A percentile compares a stretch with the other conserved stretches of the same genome.
phyloP scores from a whole-genome alignment of 352 stramenopile genomes.

The Phytophthora multivora region DNA sequence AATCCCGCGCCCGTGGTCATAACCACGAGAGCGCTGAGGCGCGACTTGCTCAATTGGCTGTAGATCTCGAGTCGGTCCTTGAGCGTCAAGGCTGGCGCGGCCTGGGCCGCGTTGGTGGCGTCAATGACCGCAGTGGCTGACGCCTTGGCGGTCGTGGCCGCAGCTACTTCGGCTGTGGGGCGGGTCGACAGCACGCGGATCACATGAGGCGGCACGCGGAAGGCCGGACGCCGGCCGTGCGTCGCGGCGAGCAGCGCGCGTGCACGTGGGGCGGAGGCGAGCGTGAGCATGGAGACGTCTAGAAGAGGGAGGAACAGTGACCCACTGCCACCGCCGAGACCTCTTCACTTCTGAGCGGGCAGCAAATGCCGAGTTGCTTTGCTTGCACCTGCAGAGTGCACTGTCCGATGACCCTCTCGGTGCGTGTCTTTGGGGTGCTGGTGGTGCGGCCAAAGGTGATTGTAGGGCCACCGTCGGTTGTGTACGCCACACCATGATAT shows the following conservation, averaged over 20 bases:
- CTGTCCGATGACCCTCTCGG: conserved; percentile 12
- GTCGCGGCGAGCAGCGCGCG: conserved; percentile 17
- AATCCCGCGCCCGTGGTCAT: conserved; percentile 96
- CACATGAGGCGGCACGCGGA: conserved; percentile 29
- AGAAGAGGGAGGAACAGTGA: conserved; percentile 25
- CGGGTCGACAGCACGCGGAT: conserved; percentile 70
- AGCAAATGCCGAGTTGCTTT: neutral
- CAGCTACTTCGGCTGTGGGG: conserved; percentile 49
- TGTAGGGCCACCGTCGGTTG: conserved; percentile 20
- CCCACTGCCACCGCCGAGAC: conserved; percentile 36
- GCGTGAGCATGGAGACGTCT: conserved; percentile 31
- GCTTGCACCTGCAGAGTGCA: conserved; percentile 1
- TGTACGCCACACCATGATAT: conserved; percentile 11
- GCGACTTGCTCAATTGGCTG: conserved; percentile 94
- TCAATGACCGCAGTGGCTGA: conserved; percentile 32
- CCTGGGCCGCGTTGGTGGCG: conserved; percentile 17
- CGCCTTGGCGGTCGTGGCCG: conserved; percentile 36
- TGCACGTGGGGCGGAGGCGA: conserved; percentile 15
- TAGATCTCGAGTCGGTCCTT: conserved; percentile 79
- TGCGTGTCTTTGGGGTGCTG: conserved; percentile 25
- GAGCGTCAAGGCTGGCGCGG: conserved; percentile 45
- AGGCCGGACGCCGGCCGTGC: conserved; percentile 9
- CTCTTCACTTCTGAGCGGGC: conserved; percentile 29
- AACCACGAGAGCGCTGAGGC: conserved; percentile 95
- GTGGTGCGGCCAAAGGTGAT: conserved; percentile 20